Base-by-base conservation (phyloP, 2,329 filamentous ascomycete species). In the Metarhizium sp. region DNA sequence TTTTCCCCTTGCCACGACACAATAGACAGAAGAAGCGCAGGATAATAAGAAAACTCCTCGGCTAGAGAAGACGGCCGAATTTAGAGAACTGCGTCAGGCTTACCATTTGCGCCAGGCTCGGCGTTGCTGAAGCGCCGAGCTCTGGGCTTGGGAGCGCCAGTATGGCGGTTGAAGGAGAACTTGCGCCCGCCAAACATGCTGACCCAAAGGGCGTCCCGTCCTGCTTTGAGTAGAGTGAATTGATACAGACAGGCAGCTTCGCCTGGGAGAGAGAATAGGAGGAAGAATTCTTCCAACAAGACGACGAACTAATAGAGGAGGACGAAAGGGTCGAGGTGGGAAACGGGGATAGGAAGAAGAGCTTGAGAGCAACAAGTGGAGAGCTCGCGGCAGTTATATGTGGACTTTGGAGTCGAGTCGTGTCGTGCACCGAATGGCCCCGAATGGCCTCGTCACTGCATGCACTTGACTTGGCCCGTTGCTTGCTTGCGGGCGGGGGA, bases 101-200 rank as follows among this genome's bases (percentile, higher is more conserved):
- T 71, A 84, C 81, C 81, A 65, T 76, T 82, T 40, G 68, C 62
- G 58, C 75, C 77, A n/a, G 80, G 76, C 62, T 85, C 81, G 58
- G 75, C 76, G 51, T 78, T 74, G 62, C 80, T 85, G 65, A 84
- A 85, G 61, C 82, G 78, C 59, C 82, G 75, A 47, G 69, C 65
- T 42, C 71, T 67, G 45, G 75, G 72, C 65, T 82, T 78, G 57
- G 82, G 82, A 45, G 78, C 77, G 63, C 82, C 82, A 53, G 82
- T 84, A 66, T 84, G 80, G 65, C 81, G 77, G 71, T 86, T 85
- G 72, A 86, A 85, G 59, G 81, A 84, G 70, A 85, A 85, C 67
- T 84, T 84, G 72, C 82, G 80, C 57, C 76, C 77, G 66, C 73
- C 71, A 63, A 80, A 80, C 73, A 79, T 78, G 54, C 63, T 72